A percentile compares a stretch with the other conserved stretches of the same genome.
phyloP scores from a whole-genome alignment of 495 filamentous ascomycete genomes.

The Baudoinia panamericana region DNA sequence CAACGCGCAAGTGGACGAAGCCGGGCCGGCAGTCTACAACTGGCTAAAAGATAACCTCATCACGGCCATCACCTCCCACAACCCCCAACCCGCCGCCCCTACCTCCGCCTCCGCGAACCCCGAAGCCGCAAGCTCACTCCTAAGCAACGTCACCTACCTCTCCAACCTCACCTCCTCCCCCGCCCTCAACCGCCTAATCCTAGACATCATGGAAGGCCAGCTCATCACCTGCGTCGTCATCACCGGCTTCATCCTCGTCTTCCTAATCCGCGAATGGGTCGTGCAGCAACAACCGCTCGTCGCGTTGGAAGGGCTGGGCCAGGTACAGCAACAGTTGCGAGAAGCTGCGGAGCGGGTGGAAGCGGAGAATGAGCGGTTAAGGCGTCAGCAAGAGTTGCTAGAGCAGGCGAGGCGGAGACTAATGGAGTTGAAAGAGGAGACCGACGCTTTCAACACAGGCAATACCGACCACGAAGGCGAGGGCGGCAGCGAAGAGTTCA shows the following conservation, averaged over 20 bases:
- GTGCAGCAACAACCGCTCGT: slow-evolving; percentile 87
- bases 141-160: slow-evolving; percentile 63
- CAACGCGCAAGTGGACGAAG: neutral
- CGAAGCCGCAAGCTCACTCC: slow-evolving; percentile 32
- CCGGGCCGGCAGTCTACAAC: slow-evolving; percentile 4
- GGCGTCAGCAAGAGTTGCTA: slow-evolving; percentile 15
- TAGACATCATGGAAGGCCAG: slow-evolving; percentile 80
- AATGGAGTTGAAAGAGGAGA: slow-evolving; percentile 7
- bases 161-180: slow-evolving; percentile 58
- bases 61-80: neutral
- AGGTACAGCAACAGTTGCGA: slow-evolving; percentile 6
- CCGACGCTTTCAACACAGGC: neutral
- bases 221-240: slow-evolving; percentile 86
- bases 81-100: neutral
- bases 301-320: slow-evolving; percentile 34
- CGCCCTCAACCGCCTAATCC: slow-evolving; percentile 62
- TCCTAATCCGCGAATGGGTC: slow-evolving; percentile 94
- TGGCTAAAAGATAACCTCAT: neutral
- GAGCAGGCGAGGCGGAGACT: slow-evolving; percentile 12
- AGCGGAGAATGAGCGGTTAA: slow-evolving; percentile 13
- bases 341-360: slow-evolving; percentile 12
- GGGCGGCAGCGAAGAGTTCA: neutral
- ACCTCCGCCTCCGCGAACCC: neutral
- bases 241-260: slow-evolving; percentile 82
- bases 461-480: too few relatives aligned